A percentile compares a stretch with the other conserved stretches of the same genome.
Conservation (phyloP, 2,329 filamentous ascomycete genomes). For the Colletotrichum endophyticum region DNA sequence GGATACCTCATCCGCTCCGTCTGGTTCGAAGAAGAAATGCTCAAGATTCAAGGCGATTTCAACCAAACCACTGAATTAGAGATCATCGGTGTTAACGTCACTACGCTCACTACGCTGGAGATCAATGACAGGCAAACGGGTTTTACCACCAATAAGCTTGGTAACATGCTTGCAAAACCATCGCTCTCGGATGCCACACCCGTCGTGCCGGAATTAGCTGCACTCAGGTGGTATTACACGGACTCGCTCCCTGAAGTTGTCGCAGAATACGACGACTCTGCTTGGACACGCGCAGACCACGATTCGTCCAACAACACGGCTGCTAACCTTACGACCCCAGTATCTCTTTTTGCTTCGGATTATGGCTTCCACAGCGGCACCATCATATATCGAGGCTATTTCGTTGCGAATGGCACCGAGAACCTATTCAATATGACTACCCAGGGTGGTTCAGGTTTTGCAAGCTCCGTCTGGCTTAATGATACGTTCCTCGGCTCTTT, state of each 20-base stretch:
- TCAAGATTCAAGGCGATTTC: conserved; percentile 73
- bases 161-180: conserved; percentile 46
- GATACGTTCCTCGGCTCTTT: conserved; percentile 64
- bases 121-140: conserved; percentile 43
- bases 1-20: conserved; percentile 70
- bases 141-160: conserved; percentile 42
- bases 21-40: conserved; percentile 54
- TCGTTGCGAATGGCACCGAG: conserved; percentile 67
- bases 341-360: conserved; percentile 71
- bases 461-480: conserved; percentile 71
- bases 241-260: conserved; percentile 75
- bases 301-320: conserved; percentile 65
- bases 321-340: conserved; percentile 63
- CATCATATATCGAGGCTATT: conserved; percentile 73
- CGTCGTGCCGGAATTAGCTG: conserved; percentile 56
- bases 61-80: conserved; percentile 73
- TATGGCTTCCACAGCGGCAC: conserved; percentile 77
- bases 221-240: conserved; percentile 70
- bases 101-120: conserved; percentile 49
- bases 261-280: conserved; percentile 68
- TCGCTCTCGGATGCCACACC: conserved; percentile 47
- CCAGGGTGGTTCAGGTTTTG: conserved; percentile 72
- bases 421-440: conserved; percentile 61
- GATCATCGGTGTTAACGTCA: conserved; percentile 66
- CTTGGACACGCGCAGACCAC: conserved; percentile 67